Evolutionary conservation across 2,329 filamentous ascomycete genomes (phyloP).

Genomic region (Alternaria sp.): DNA sequence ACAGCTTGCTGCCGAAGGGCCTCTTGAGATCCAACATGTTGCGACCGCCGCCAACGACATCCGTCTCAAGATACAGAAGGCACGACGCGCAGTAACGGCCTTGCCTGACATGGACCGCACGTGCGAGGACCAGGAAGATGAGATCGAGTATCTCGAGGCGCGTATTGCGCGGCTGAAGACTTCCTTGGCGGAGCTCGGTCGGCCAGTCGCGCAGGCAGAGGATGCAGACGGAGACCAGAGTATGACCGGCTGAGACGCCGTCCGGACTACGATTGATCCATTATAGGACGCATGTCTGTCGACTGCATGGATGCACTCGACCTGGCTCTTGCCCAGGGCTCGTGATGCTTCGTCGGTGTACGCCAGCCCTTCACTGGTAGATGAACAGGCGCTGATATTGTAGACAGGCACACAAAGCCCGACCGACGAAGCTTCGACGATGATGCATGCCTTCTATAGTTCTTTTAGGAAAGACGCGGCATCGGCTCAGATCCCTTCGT

Average conservation of each 20-base stretch:
- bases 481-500: neutral
- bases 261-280: conserved; percentile 37
- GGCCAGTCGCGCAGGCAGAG: conserved; percentile 25
- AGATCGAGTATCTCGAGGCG: conserved; percentile 71
- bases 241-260: conserved; percentile 45
- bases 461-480: neutral
- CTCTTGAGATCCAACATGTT: conserved; percentile 75
- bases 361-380: neutral
- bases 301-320: conserved; percentile 43
- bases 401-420: neutral
- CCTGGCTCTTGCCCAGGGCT: conserved; percentile 25
- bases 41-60: conserved; percentile 77
- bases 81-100: conserved; percentile 68
- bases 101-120: conserved; percentile 74
- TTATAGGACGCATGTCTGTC: conserved; percentile 29
- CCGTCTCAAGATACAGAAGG: conserved; percentile 83
- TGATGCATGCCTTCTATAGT: neutral
- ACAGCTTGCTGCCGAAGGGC: conserved; percentile 37
- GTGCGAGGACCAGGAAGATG: conserved; percentile 71
- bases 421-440: neutral
- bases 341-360: conserved; percentile 10
- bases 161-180: conserved; percentile 67
- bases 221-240: conserved; percentile 38
- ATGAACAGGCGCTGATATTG: conserved; percentile 1
- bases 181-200: conserved; percentile 41